phyloP scores from a whole-genome alignment of 495 filamentous ascomycete species.

The Aspergillus panamensis region DNA sequence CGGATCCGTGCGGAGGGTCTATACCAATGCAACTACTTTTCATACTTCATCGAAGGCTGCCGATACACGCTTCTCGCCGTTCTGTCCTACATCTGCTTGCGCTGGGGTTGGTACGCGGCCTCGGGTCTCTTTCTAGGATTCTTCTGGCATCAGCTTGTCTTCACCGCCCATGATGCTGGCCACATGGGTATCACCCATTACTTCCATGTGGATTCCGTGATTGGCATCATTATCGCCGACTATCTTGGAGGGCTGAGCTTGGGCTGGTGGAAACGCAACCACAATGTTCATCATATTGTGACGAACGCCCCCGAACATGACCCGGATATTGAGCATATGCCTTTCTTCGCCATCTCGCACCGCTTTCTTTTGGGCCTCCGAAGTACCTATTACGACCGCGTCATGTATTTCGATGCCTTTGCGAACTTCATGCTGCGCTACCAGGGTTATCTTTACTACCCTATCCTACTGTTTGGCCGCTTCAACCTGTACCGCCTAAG shows the following conservation, averaged over 20 bases:
- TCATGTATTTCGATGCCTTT: conserved; percentile 79
- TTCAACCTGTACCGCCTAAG: conserved; percentile 88
- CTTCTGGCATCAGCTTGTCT: conserved; percentile 95
- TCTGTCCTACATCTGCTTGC: conserved; percentile 62
- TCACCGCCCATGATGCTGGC: conserved; percentile 92
- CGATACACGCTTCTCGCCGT: conserved; percentile 74
- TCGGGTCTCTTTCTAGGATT: conserved; percentile 76
- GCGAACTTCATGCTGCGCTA: conserved; percentile 68
- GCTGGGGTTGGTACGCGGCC: conserved; percentile 65
- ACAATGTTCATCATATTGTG: conserved; percentile 98
- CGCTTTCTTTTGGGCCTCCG: conserved; percentile 71
- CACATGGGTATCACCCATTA: conserved; percentile 97
- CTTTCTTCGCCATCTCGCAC: conserved; percentile 90
- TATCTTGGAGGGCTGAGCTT: conserved; percentile 87
- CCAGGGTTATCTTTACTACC: conserved; percentile 84
- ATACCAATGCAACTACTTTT: conserved; percentile 80
- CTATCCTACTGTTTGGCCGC: conserved; percentile 79
- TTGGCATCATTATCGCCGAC: conserved; percentile 88
- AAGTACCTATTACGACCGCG: conserved; percentile 84
- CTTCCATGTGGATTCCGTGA: conserved; percentile 74
- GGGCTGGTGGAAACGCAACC: conserved; percentile 96
- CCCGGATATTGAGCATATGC: conserved; percentile 95
- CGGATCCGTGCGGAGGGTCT: conserved; percentile 71
- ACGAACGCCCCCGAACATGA: conserved; percentile 97
- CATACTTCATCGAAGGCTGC: conserved; percentile 69